Conservation (phyloP, 1,284 basidiomycete species). For the Ustilago bromivora region DNA sequence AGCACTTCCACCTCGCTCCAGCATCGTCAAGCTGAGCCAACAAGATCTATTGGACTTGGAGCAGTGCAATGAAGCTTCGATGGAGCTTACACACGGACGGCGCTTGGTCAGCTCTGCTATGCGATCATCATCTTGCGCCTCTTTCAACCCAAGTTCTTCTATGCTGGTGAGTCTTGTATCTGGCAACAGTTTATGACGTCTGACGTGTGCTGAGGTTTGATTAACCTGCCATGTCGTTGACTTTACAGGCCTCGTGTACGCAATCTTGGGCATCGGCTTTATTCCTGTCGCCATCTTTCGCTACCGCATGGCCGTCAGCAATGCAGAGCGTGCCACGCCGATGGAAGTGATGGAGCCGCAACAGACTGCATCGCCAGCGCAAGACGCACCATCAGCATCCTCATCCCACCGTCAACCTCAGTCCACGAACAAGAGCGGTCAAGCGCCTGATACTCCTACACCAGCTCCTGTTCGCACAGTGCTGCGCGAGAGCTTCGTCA, state of each 20-base stretch:
- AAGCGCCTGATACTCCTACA: not conserved
- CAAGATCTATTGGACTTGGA: slow-evolving; percentile 73
- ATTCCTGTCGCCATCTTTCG: slow-evolving; percentile 72
- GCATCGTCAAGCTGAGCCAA: slow-evolving; percentile 42
- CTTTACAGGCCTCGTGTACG: slow-evolving; percentile 19
- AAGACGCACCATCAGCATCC: slow-evolving; percentile 61
- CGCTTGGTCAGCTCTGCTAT: slow-evolving; percentile 80
- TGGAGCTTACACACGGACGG: slow-evolving; percentile 82
- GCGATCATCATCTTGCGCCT: slow-evolving; percentile 80
- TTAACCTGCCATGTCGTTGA: not conserved
- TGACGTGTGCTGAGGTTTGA: not conserved
- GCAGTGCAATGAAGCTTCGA: slow-evolving; percentile 83
- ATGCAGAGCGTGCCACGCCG: slow-evolving; percentile 52
- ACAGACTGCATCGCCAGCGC: not conserved
- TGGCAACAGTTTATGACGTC: not conserved
- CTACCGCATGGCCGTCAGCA: slow-evolving; percentile 41
- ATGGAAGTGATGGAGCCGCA: slow-evolving; percentile 20
- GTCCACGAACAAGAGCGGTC: slow-evolving; percentile 67
- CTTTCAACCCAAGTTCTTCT: slow-evolving; percentile 71
- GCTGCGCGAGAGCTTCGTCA: slow-evolving; percentile 81
- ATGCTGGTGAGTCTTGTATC: slow-evolving; percentile 26
- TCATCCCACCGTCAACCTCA: slow-evolving; percentile 25
- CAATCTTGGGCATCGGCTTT: slow-evolving; percentile 20
- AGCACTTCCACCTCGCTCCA: slow-evolving; percentile 15
- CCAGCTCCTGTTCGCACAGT: slow-evolving; percentile 70